Evolutionary conservation across 192 early-diverging fungal species (phyloP).

Genomic region (Backusella tarrabulga): DNA sequence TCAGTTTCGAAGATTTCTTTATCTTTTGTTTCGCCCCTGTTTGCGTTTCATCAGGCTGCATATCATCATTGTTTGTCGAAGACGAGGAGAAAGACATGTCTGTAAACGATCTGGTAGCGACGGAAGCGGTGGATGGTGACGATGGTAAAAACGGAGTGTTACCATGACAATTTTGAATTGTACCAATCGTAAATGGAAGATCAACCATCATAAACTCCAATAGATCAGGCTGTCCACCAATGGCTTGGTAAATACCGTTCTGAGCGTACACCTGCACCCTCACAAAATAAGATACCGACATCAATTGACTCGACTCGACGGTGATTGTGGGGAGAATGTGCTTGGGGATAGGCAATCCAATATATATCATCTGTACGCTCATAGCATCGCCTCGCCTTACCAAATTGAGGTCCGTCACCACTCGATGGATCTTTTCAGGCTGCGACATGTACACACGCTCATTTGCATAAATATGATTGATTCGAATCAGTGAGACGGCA

Average conservation of each 20-base stretch:
- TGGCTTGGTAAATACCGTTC: not conserved
- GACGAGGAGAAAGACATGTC: not conserved
- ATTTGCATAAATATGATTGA: slow-evolving; percentile 1
- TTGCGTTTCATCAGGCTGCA: not conserved
- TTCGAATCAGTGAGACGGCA: not conserved
- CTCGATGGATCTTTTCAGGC: not conserved
- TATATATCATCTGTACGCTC: not conserved
- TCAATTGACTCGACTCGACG: not conserved
- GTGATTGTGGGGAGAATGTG: not conserved
- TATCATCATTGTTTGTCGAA: not conserved
- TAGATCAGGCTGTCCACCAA: not conserved
- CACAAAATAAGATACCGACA: slow-evolving; percentile 11
- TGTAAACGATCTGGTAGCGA: not conserved
- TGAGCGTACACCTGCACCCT: not conserved
- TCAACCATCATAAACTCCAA: slow-evolving; percentile 6
- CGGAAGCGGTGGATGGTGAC: not conserved
- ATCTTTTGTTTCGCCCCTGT: not conserved
- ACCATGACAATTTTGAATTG: not conserved
- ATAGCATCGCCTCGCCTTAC: not conserved
- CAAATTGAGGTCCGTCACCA: not conserved
- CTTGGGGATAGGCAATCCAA: slow-evolving; percentile 2
- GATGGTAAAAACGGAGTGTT: not conserved
- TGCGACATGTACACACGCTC: not conserved
- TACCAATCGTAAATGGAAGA: slow-evolving; percentile 2
- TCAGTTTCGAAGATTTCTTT: not conserved